Conservation (phyloP, 768 basidiomycete genomes). For the Crassisporium funariophilum region DNA sequence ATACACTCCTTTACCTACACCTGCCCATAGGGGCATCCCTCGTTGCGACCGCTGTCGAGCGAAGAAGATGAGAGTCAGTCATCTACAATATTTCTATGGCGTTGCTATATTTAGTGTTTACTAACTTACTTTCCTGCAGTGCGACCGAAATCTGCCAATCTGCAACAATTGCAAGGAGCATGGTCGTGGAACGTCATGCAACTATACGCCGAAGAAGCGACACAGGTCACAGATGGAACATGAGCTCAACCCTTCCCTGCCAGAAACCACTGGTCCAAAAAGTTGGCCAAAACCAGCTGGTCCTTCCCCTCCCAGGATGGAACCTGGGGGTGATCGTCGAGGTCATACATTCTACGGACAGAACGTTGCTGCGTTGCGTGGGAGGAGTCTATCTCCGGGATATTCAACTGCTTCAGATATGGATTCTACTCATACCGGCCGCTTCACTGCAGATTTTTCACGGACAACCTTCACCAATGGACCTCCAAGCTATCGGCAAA, state of each 20-base stretch:
- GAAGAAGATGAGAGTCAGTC: constrained; percentile 63
- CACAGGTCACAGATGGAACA: constrained; percentile 37
- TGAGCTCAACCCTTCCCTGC: neutral
- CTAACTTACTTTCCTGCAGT: constrained; percentile 38
- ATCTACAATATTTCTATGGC: constrained; percentile 1
- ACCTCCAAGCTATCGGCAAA: constrained; percentile 8
- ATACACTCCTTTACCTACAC: constrained; percentile 74
- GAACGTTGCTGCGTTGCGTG: constrained; percentile 41
- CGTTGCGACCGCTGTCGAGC: constrained; percentile 71
- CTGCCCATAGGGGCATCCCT: constrained; percentile 75
- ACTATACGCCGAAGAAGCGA: constrained; percentile 74
- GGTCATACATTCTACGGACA: constrained; percentile 50
- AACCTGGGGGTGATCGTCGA: constrained; percentile 8
- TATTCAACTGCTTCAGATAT: constrained; percentile 24
- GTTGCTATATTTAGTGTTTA: neutral
- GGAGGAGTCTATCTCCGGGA: constrained; percentile 25
- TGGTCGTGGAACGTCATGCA: constrained; percentile 52
- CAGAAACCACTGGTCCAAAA: constrained; percentile 1
- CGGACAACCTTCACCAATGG: constrained; percentile 17
- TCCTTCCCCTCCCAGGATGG: constrained; percentile 3
- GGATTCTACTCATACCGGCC: constrained; percentile 30
- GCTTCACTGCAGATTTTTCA: constrained; percentile 32
- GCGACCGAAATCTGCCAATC: constrained; percentile 70
- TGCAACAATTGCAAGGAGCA: constrained; percentile 68
- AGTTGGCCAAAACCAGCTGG: neutral